Conservation (phyloP, 2,329 filamentous ascomycete genomes). For the Penicillium occitanis region DNA sequence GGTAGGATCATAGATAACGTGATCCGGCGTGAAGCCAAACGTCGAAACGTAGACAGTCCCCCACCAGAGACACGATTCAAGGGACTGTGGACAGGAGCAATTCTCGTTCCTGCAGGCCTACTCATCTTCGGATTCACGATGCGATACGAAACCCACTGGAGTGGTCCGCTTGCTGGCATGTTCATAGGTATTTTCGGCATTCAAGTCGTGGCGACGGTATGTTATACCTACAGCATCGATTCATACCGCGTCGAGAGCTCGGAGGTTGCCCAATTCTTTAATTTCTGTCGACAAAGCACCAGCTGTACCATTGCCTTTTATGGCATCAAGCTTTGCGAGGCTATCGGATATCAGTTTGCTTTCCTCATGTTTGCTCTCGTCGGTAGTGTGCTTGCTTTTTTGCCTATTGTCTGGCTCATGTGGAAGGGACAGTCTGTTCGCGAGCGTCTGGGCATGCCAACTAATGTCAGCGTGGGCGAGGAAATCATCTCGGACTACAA, state of each 20-base stretch:
- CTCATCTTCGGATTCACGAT: conserved; percentile 15
- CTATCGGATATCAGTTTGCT: conserved; percentile 15
- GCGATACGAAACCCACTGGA: conserved; percentile 15
- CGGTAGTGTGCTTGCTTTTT: conserved; percentile 9
- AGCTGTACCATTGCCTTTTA: neutral
- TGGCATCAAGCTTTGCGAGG: conserved; percentile 2
- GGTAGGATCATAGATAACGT: neutral
- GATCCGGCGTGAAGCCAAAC: neutral
- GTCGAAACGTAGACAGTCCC: conserved; percentile 9
- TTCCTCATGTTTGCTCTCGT: conserved; percentile 18
- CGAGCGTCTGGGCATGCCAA: conserved; percentile 3
- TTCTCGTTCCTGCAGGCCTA: conserved; percentile 7
- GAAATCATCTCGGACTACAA: conserved; percentile 12
- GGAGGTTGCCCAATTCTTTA: conserved; percentile 14
- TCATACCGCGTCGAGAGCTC: conserved; percentile 13
- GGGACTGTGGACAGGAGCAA: conserved; percentile 10
- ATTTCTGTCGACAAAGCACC: conserved; percentile 15
- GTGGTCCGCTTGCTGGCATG: conserved; percentile 10
- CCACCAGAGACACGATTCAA: conserved; percentile 15
- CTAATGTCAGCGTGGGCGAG: conserved; percentile 7
- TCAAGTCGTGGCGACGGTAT: conserved; percentile 20
- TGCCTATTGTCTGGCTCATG: conserved; percentile 11
- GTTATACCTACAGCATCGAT: conserved; percentile 21
- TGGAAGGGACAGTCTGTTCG: conserved; percentile 10
- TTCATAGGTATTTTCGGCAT: conserved; percentile 15